phyloP scores from a whole-genome alignment of 75 land plant species.

The Chamaecyparis obtusa region DNA sequence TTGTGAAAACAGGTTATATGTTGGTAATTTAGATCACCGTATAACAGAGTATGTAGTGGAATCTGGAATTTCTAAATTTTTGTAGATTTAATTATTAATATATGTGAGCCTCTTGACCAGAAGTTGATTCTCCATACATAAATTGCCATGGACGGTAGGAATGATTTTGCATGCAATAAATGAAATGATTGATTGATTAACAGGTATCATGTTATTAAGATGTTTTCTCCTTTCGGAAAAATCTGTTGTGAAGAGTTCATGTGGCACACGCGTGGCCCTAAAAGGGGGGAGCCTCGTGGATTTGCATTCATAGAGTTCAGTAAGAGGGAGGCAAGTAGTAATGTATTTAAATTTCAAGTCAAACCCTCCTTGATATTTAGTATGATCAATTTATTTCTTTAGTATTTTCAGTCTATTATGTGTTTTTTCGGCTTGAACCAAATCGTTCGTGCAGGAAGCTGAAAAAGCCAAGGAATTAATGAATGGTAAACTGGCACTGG shows the following conservation, averaged over 20 bases:
- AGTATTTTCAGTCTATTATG: background rate
- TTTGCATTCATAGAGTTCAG: conserved; percentile 68
- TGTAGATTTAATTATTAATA: background rate
- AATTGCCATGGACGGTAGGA: background rate
- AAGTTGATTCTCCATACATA: background rate
- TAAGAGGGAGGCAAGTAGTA: conserved; percentile 55
- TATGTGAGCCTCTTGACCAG: background rate
- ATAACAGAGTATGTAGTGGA: conserved; percentile 57
- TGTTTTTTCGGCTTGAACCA: background rate
- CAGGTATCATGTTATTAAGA: conserved; percentile 62
- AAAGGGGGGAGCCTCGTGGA: conserved; percentile 77
- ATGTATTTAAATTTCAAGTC: conserved; percentile 11
- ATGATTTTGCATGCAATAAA: background rate
- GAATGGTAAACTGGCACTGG: conserved; percentile 68
- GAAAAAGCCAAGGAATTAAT: conserved; percentile 58
- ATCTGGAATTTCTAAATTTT: background rate
- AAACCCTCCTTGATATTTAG: background rate
- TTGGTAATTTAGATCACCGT: conserved; percentile 70
- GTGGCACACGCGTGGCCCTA: conserved; percentile 76
- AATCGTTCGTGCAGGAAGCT: conserved; percentile 61
- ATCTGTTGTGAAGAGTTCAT: conserved; percentile 63
- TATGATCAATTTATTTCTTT: background rate
- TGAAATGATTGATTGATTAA: background rate
- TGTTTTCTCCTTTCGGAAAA: conserved; percentile 82
- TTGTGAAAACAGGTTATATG: conserved; percentile 46